Base-by-base conservation (phyloP, 2,329 filamentous ascomycete species). In the Fusarium nodosum region DNA sequence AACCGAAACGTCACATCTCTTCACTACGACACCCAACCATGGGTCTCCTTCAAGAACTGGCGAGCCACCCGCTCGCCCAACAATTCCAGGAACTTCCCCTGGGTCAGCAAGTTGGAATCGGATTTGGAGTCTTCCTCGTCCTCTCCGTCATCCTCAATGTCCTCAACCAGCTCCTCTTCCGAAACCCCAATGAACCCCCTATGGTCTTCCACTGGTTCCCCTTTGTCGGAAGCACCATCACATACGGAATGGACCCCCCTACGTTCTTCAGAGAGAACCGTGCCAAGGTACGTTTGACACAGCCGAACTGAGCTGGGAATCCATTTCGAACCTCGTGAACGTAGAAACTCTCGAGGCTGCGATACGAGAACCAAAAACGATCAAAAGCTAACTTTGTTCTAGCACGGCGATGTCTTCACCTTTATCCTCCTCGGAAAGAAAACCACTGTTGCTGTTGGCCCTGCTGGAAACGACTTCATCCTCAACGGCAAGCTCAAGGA, bases 181-280 rank as follows among this genome's bases (percentile, higher is more conserved):
- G 88, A 82, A 95, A 94, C 74, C 88, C 91, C 53, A 92, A 94
- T 78, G 91, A 94, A 78, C 92, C 92, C 31, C 92, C 92, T 2
- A 74, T 94, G 60, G 91, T 95, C 66, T 95, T 94, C 79, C 91
- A 93, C 80, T 92, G 88, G 87, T 86, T 95, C 76, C 93, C 92
- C 62, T 82, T 97, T 72, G 86, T 99, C 75, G 95, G 95, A 69
- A 97, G 91, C 83, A 97, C 96, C 64, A 85, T 98, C 75, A 92
- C 89, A 45, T 99, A 98, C 82, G 95, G 95, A 80, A 97, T 97
- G 81, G 93, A 98, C 77, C 95, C 95, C 18, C 94, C 93, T 76
- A 85, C 84, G 53, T 98, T 97, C 86, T 97, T 97, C 84, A 85
- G 74, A 87, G 89, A 85, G 78, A 87, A 87, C 81, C 90, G 90